A percentile compares a stretch with the other conserved stretches of the same genome.
These are phyloP conservation scores for Myriosclerotinia curreyana DNA, from an alignment of 2,329 filamentous ascomycete genomes.

Conservation along the genomic window DNA sequence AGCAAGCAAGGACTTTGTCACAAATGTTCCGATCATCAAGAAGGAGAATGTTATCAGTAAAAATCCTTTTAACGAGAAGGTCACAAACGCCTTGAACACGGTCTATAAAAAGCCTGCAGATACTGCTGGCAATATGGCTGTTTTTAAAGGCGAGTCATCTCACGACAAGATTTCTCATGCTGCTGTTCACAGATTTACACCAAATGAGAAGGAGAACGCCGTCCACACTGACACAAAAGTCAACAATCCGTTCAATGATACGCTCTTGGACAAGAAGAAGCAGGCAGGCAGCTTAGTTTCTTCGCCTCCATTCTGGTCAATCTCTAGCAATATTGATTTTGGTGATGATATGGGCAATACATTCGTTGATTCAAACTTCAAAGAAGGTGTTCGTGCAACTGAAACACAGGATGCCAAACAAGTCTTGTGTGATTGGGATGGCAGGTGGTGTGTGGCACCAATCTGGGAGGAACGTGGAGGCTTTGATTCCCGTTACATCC, in stretches of 20 bases:
- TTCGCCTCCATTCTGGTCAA: constrained; percentile 17
- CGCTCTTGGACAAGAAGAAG: background rate
- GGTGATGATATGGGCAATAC: constrained; percentile 24
- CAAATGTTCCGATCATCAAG: background rate
- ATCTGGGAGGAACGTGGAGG: constrained; percentile 32
- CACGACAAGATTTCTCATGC: constrained; percentile 2
- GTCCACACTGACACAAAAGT: background rate
- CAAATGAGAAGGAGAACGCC: constrained; percentile 1
- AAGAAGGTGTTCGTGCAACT: constrained; percentile 28
- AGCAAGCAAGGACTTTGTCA: background rate
- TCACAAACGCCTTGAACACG: background rate
- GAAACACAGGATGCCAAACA: constrained; percentile 28
- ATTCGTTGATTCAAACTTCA: background rate
- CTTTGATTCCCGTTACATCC: constrained; percentile 32
- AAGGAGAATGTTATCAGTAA: background rate
- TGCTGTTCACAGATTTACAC: constrained; percentile 7
- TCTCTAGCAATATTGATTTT: constrained; percentile 23
- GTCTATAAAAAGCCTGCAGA: background rate
- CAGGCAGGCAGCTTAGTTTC: constrained; percentile 9
- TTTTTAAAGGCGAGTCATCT: background rate
- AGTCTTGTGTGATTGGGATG: constrained; percentile 33
- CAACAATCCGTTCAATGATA: background rate
- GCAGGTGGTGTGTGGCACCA: constrained; percentile 30
- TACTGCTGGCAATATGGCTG: background rate
- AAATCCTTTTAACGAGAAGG: background rate